Conservation (phyloP, 2,329 filamentous ascomycete genomes). For the Xylaria sp. region DNA sequence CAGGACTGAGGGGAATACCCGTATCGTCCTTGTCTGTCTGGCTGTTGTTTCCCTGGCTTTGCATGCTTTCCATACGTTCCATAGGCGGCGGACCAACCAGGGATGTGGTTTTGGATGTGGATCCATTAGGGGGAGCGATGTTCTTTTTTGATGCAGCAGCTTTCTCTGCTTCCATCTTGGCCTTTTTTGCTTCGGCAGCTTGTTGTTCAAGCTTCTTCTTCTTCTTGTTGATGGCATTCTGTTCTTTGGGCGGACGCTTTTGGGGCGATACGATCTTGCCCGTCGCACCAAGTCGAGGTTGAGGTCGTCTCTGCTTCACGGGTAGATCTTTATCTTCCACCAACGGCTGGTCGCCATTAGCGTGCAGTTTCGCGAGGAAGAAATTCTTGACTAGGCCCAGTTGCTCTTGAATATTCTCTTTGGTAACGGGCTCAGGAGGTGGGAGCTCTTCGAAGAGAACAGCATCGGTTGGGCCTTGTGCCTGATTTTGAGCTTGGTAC, state of each 20-base stretch:
- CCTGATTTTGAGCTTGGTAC: constrained; percentile 78
- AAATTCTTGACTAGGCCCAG: constrained; percentile 92
- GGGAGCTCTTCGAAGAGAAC: constrained; percentile 75
- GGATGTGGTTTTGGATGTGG: constrained; percentile 52
- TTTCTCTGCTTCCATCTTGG: constrained; percentile 54
- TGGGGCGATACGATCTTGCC: constrained; percentile 89
- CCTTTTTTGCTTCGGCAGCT: constrained; percentile 59
- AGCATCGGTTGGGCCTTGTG: constrained; percentile 67
- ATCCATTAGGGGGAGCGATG: constrained; percentile 50
- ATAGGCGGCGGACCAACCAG: constrained; percentile 58
- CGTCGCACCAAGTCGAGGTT: constrained; percentile 73
- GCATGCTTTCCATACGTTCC: constrained; percentile 69
- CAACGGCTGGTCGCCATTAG: constrained; percentile 83
- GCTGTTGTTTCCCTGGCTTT: constrained; percentile 67
- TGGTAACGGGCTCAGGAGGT: constrained; percentile 80
- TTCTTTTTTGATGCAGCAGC: constrained; percentile 64
- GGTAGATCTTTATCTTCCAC: constrained; percentile 96
- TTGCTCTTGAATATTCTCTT: constrained; percentile 79
- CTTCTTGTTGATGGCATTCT: constrained; percentile 86
- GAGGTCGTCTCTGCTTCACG: constrained; percentile 83
- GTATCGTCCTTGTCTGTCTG: constrained; percentile 76
- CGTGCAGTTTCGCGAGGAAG: constrained; percentile 88
- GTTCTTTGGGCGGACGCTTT: constrained; percentile 84
- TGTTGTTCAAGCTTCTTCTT: constrained; percentile 81
- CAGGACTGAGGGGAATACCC: constrained; percentile 82